Base-by-base conservation (phyloP, 208 protist genomes). In the Wallacemonas sp. region DNA sequence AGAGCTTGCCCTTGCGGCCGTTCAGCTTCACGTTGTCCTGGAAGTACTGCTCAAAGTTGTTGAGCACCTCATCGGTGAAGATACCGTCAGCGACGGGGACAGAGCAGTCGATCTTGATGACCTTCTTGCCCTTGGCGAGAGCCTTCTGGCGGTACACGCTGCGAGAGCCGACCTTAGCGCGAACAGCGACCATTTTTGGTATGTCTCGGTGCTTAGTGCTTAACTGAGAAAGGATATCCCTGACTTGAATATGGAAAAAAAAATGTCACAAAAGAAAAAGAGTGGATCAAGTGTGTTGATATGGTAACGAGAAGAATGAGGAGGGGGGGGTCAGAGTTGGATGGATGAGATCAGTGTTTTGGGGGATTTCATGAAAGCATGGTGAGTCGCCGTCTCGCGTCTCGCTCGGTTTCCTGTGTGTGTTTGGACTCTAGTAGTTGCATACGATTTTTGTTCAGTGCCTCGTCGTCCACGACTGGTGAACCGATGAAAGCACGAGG, bases 21-120 rank as follows among this genome's bases (percentile, higher is more conserved):
- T 97, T 93, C n/a, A 99, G 95, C 95, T 99, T 99, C 72, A 98
- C 93, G 84, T 97, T 95, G 67, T 98, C 93, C 63, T 92, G 80
- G 61, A 99, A 89, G 97, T 96, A 99, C 86, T 98, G 96, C 93
- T 98, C 91, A 65, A 96, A 97, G 81, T 82, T 88, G 71, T 77
- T 73, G 33, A 97, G 81, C 29, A 94, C 75, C 42, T 97, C 89
- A 57, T 88, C 81, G 73, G 77, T 87, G 80, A 98, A 91, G 73
- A 91, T 87, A 65, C 77, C 81, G 32, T 87, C 81, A 26, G 77
- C 65, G 50, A 76, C 82, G 46, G 82, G 82, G 45, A 87, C 70
- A 70, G 75, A 81, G 82, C 82, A 87, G 82, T 79, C 82, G 79
- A 86, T 80, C 76, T 91, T 96, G 81, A 94, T 92, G 73, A 85